Conservation (phyloP, 768 basidiomycete genomes). For the Collybia mongolica region DNA sequence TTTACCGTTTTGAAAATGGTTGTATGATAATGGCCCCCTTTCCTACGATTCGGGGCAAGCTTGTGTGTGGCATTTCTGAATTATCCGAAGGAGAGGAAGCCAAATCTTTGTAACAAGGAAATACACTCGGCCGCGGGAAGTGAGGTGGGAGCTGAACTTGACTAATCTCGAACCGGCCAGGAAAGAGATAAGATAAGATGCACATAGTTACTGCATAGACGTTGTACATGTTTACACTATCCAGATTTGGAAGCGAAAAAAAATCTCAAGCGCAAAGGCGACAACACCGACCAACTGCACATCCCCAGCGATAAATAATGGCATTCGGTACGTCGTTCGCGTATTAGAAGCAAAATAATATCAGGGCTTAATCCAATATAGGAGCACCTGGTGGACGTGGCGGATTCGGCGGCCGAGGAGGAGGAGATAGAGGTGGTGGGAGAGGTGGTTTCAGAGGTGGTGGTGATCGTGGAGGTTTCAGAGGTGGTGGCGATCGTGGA, state of each 20-base stretch:
- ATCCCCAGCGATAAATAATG: conserved; percentile 15
- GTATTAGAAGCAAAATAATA: not conserved
- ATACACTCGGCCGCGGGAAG: no score
- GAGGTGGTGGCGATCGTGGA: conserved; percentile 37
- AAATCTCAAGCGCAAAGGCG: conserved; percentile 11
- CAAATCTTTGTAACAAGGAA: no score
- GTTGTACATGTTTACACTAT: conserved; percentile 10
- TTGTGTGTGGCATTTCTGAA: no score
- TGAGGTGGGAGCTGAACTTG: no score
- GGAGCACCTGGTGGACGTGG: conserved; percentile 75
- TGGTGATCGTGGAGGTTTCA: conserved; percentile 32
- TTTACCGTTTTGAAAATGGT: no score
- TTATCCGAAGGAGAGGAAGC: no score
- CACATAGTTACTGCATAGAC: no score
- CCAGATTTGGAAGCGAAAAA: conserved; percentile 19
- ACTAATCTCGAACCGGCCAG: no score
- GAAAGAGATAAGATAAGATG: conserved; percentile 13
- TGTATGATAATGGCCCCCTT: no score
- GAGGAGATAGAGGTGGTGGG: conserved; percentile 33
- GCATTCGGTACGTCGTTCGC: conserved; percentile 19
- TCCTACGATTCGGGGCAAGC: no score
- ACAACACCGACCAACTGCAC: conserved; percentile 7
- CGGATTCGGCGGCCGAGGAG: conserved; percentile 57
- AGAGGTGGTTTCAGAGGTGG: conserved; percentile 37
- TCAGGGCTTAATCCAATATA: conserved; percentile 9